Percentiles rank a stretch among this genome's conserved stretches.
Conservation (phyloP, 2,329 filamentous ascomycete genomes). For the Xenoacremonium recifei region DNA sequence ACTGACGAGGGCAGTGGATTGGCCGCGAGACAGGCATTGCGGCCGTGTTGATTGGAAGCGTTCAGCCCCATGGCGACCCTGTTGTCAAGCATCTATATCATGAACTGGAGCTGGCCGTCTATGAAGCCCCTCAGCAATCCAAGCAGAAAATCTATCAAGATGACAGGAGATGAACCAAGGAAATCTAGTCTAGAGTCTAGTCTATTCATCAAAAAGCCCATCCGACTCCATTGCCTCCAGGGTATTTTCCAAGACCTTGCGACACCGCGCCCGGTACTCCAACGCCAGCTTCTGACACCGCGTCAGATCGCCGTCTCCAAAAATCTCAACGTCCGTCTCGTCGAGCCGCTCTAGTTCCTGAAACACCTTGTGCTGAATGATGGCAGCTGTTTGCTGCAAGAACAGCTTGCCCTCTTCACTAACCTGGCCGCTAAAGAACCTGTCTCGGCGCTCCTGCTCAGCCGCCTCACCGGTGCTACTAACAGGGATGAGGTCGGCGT, state of each 20-base stretch:
- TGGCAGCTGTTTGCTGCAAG: slow-evolving; percentile 35
- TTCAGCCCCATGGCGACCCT: slow-evolving; percentile 37
- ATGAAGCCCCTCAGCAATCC: slow-evolving; percentile 23
- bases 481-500: slow-evolving; percentile 26
- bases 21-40: slow-evolving; percentile 39
- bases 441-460: slow-evolving; percentile 23
- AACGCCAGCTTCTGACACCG: slow-evolving; percentile 47
- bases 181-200: too few species aligned
- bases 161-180: too few species aligned
- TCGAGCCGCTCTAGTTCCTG: slow-evolving; percentile 44
- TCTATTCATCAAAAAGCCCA: slow-evolving; percentile 12
- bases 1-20: slow-evolving; percentile 30
- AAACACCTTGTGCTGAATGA: slow-evolving; percentile 44
- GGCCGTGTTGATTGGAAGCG: slow-evolving; percentile 36
- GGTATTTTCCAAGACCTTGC: slow-evolving; percentile 45
- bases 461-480: slow-evolving; percentile 21
- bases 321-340: slow-evolving; percentile 44
- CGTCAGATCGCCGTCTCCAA: slow-evolving; percentile 40
- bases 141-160: too few species aligned
- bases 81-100: slow-evolving; percentile 35
- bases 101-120: slow-evolving; percentile 39
- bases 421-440: slow-evolving; percentile 32
- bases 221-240: slow-evolving; percentile 38
- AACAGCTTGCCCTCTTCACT: slow-evolving; percentile 23
- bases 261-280: slow-evolving; percentile 49